Base-by-base conservation (phyloP, 495 filamentous ascomycete species). In the Aspergillus steynii region DNA sequence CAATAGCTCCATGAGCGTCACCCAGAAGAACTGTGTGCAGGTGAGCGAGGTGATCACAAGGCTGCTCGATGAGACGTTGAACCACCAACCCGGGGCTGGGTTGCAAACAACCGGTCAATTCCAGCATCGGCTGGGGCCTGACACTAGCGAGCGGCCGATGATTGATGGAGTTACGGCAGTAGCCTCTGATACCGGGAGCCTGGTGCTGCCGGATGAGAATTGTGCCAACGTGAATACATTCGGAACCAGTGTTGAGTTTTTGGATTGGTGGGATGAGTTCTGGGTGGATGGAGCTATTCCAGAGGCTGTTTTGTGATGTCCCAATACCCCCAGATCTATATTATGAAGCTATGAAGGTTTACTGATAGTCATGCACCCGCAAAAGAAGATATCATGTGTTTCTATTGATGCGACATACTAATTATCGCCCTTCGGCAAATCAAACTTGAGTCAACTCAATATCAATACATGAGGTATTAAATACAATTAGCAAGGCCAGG, bases 221-320 rank as follows among this genome's bases (percentile, higher is more conserved):
- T 4, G 29, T 7, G 25, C 29, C 5, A 45, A 55, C 3, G 2
- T n/a, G 6, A 32, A 34, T 28, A 29, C 9, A 8, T 46, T 55
- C 3, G 52, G 52, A 31, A 55, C 32, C 15, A 55, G 53, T 7
- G 15, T 45, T 45, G 34, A 55, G 25, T 55, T 55, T 15, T 28
- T 55, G 1, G 46, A 45, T 25, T 55, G 53, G 53, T 28, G 42
- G 34, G 53, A 55, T 47, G 53, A 55, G 9, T 42, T 42, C 12
- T 42, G 37, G 37, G 37, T 42, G 37, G 37, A 42, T 42, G 37
- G 37, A 2, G 7, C 37, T 3, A 42, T 42, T 14, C 37, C 37
- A 3, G 37, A 42, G 1, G 37, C 10, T 14, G 37, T 42, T 2
- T 4, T 42, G 3, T 42, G 14, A 15, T 20, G 9, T 4, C 37